Conservation (phyloP, 306 rosid species). For the Cicer pinnatifidum region DNA sequence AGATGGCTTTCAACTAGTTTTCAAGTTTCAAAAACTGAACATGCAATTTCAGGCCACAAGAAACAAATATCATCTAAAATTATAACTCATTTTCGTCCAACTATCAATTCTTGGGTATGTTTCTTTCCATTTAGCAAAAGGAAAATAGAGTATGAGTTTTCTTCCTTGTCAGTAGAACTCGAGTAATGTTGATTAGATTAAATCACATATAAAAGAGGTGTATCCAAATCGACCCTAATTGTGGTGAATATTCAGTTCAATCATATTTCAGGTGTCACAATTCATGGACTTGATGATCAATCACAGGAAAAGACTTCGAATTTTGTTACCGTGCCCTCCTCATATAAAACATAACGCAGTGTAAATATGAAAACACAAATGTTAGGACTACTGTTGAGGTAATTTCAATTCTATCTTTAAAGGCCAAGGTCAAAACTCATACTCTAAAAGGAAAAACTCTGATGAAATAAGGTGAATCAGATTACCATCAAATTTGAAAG, state of each 20-base stretch:
- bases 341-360: not conserved
- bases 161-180: not conserved
- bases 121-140: not conserved
- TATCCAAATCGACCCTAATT: not conserved
- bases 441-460: not conserved
- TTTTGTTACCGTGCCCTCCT: not conserved
- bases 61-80: not conserved
- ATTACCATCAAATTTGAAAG: conserved; percentile 19
- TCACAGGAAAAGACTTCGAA: not conserved
- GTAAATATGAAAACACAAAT: not conserved
- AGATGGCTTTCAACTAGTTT: too few relatives aligned
- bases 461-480: not conserved
- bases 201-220: not conserved
- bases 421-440: conserved; percentile 1
- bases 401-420: not conserved
- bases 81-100: not conserved
- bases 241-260: not conserved
- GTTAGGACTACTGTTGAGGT: not conserved
- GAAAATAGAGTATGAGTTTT: not conserved
- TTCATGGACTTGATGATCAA: not conserved
- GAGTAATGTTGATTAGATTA: not conserved
- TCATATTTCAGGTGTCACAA: not conserved
- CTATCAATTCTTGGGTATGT: not conserved
- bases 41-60: too few relatives aligned
- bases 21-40: too few relatives aligned